Evolutionary conservation across 345 rosid species (phyloP).

Genomic region (Brassica incana): DNA sequence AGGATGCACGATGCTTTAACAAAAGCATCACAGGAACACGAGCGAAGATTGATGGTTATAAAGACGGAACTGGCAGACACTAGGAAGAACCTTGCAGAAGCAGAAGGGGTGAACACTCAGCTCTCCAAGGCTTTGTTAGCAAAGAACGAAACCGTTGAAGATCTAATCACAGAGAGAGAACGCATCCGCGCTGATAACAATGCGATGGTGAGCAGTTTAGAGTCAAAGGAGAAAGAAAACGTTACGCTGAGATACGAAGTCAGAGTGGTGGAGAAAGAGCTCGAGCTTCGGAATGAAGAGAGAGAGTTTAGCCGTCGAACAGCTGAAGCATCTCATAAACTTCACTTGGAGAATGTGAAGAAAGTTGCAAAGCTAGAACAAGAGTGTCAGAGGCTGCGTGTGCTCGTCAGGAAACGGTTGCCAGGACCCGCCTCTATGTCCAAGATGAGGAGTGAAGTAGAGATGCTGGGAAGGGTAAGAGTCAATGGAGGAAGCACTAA

Average conservation of each 20-base stretch:
- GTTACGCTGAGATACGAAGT: slow-evolving; percentile 79
- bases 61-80: slow-evolving; percentile 58
- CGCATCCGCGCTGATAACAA: slow-evolving; percentile 54
- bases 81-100: slow-evolving; percentile 52
- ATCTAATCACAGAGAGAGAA: slow-evolving; percentile 60
- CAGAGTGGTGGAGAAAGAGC: slow-evolving; percentile 82
- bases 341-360: slow-evolving; percentile 76
- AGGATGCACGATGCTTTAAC: slow-evolving; percentile 76
- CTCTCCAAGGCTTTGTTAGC: slow-evolving; percentile 59
- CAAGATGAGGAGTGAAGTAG: slow-evolving; percentile 83
- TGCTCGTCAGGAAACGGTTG: slow-evolving; percentile 75
- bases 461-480: slow-evolving; percentile 66
- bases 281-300: slow-evolving; percentile 88
- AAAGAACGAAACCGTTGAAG: slow-evolving; percentile 60
- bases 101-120: slow-evolving; percentile 55
- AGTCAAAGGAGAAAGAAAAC: slow-evolving; percentile 68
- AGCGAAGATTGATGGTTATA: slow-evolving; percentile 43
- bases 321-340: slow-evolving; percentile 73
- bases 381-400: slow-evolving; percentile 85
- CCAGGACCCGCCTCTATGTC: slow-evolving; percentile 85
- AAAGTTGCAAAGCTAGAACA: slow-evolving; percentile 84
- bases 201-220: slow-evolving; percentile 57
- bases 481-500: slow-evolving; percentile 40
- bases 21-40: slow-evolving; percentile 64
- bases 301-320: slow-evolving; percentile 77